Evolutionary conservation across 2,329 filamentous ascomycete species (phyloP).

Genomic region (Microsporum ferrugineum): DNA sequence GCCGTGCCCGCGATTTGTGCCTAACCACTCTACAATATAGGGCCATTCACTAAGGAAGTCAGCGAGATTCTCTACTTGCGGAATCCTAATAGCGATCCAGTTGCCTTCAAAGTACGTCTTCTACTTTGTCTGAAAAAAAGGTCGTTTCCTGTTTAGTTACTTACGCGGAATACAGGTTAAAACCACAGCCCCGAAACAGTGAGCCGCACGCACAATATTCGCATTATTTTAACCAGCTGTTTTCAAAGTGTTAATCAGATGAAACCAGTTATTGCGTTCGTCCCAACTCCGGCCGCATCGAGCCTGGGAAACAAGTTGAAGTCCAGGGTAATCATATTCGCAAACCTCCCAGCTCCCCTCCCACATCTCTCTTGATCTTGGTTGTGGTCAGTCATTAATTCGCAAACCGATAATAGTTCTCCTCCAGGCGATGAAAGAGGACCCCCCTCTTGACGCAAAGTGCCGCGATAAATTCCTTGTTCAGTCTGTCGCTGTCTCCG

Average conservation of each 20-base stretch:
- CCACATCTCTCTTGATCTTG: conserved; percentile 2
- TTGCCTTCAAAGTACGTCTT: conserved; percentile 50
- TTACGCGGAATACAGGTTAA: conserved; percentile 58
- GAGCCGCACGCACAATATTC: conserved; percentile 33
- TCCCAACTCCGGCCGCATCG: conserved; percentile 92
- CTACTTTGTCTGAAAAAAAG: not conserved
- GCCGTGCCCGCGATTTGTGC: conserved; percentile 7
- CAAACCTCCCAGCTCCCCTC: not conserved
- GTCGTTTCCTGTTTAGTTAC: not conserved
- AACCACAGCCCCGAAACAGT: conserved; percentile 98
- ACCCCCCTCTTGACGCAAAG: conserved; percentile 72
- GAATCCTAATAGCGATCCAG: conserved; percentile 47
- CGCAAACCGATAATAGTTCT: conserved; percentile 50
- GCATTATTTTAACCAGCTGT: not conserved
- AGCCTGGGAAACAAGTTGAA: conserved; percentile 78
- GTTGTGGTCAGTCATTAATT: not conserved
- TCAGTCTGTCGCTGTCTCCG: conserved; percentile 73
- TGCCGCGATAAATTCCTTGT: conserved; percentile 98
- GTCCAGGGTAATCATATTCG: conserved; percentile 59
- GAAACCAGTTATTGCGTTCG: conserved; percentile 79
- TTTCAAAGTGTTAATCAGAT: conserved; percentile 17
- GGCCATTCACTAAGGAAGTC: conserved; percentile 54
- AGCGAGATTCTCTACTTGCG: conserved; percentile 49
- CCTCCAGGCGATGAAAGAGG: conserved; percentile 94
- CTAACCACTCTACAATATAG: conserved; percentile 31